Percentiles rank a stretch among this genome's conserved stretches.
These are phyloP conservation scores for Nannochloropsis oceanica DNA, from an alignment of 108 stramenopile species.

Conservation along the genomic window DNA sequence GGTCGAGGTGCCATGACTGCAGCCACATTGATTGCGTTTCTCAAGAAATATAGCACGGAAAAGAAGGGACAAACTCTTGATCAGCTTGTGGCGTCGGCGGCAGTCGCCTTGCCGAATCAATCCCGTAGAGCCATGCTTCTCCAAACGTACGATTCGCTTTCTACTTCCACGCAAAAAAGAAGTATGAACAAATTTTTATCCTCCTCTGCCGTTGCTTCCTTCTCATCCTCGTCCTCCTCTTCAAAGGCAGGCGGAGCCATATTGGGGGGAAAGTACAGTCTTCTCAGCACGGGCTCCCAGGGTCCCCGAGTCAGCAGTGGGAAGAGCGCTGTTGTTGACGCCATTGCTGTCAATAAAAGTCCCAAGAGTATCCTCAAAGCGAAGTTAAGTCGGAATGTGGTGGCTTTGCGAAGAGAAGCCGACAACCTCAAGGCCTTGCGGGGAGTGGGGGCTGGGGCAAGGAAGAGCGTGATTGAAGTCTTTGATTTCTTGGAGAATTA, in stretches of 20 bases:
- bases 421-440: not conserved
- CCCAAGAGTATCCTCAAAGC: not conserved
- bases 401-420: not conserved
- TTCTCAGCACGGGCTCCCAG: not conserved
- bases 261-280: not conserved
- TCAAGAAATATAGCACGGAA: not conserved
- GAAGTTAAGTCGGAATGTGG: not conserved
- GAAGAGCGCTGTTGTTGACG: not conserved
- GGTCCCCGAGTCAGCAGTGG: not conserved
- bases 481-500: not conserved
- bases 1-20: not conserved
- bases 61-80: not conserved
- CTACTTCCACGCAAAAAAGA: not conserved
- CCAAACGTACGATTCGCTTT: not conserved
- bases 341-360: not conserved
- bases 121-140: not conserved
- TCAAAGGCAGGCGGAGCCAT: not conserved
- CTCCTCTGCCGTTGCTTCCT: not conserved
- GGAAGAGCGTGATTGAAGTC: not conserved
- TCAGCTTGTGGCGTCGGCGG: not conserved
- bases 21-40: not conserved
- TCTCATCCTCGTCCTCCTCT: not conserved
- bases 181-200: not conserved
- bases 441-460: not conserved
- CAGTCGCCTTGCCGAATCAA: not conserved